Conservation (phyloP, 768 basidiomycete species). For the Strobilomyces echinocephalus region DNA sequence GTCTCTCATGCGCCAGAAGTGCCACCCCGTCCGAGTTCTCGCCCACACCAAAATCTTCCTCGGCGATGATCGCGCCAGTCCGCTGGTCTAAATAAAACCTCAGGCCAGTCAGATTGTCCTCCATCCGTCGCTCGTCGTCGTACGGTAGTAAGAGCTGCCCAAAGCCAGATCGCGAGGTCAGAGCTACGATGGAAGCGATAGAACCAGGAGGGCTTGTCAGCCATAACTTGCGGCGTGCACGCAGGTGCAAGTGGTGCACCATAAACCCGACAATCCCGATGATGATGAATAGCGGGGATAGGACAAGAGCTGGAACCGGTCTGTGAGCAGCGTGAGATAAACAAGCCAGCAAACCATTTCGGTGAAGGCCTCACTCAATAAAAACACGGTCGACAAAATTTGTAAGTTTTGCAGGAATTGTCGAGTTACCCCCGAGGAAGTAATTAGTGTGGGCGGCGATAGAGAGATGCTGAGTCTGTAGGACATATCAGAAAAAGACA, state of each 20-base stretch:
- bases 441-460: slow-evolving; percentile 55
- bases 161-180: slow-evolving; percentile 59
- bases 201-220: slow-evolving; percentile 55
- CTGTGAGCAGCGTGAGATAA: slow-evolving; percentile 30
- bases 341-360: neutral
- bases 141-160: slow-evolving; percentile 58
- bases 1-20: slow-evolving; percentile 10
- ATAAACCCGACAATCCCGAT: slow-evolving; percentile 45
- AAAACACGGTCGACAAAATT: slow-evolving; percentile 46
- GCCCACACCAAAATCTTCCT: slow-evolving; percentile 33
- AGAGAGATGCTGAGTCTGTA: slow-evolving; percentile 55
- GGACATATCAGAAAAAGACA: neutral
- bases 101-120: slow-evolving; percentile 46
- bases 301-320: slow-evolving; percentile 46
- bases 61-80: slow-evolving; percentile 60
- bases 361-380: slow-evolving; percentile 46
- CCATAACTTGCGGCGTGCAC: slow-evolving; percentile 44
- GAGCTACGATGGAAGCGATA: slow-evolving; percentile 51
- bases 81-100: slow-evolving; percentile 51
- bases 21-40: slow-evolving; percentile 12
- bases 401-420: slow-evolving; percentile 37
- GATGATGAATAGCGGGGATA: slow-evolving; percentile 45
- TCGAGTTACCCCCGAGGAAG: slow-evolving; percentile 41
- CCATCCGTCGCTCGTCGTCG: slow-evolving; percentile 44
- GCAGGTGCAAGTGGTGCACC: slow-evolving; percentile 45